phyloP scores from a whole-genome alignment of 305 asterid species.

The Fraxinus angustifolia region DNA sequence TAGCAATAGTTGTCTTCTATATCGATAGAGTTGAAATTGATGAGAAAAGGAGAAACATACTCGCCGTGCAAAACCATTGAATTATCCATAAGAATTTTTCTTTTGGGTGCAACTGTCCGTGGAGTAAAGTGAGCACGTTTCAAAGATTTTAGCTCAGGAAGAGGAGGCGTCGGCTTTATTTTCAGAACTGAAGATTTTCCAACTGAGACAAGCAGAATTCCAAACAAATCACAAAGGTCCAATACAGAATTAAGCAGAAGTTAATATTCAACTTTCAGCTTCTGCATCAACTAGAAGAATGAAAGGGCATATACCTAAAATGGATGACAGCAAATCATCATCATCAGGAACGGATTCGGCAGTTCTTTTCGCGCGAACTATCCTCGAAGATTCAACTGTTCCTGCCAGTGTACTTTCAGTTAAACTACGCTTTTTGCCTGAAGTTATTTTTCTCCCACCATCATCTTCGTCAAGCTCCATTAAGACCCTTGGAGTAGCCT shows the following conservation, averaged over 20 bases:
- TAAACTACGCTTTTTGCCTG: slow-evolving; percentile 73
- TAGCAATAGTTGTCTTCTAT: not conserved
- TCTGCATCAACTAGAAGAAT: not conserved
- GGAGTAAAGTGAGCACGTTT: not conserved
- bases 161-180: not conserved
- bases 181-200: slow-evolving; percentile 1
- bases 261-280: not conserved
- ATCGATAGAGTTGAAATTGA: not conserved
- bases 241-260: not conserved
- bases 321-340: slow-evolving; percentile 84
- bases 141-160: not conserved
- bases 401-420: slow-evolving; percentile 85
- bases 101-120: not conserved
- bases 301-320: slow-evolving; percentile 56
- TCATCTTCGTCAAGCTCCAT: slow-evolving; percentile 50
- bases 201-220: not conserved
- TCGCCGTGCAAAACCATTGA: slow-evolving; percentile 5
- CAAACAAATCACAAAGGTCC: not conserved
- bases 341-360: slow-evolving; percentile 67
- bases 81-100: not conserved
- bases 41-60: not conserved
- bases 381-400: slow-evolving; percentile 68
- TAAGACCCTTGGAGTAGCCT: slow-evolving; percentile 49
- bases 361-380: slow-evolving; percentile 49
- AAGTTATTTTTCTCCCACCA: slow-evolving; percentile 55